These are phyloP conservation scores for Leccinum imitatum DNA, from an alignment of 768 basidiomycete genomes.

Conservation along the genomic window DNA sequence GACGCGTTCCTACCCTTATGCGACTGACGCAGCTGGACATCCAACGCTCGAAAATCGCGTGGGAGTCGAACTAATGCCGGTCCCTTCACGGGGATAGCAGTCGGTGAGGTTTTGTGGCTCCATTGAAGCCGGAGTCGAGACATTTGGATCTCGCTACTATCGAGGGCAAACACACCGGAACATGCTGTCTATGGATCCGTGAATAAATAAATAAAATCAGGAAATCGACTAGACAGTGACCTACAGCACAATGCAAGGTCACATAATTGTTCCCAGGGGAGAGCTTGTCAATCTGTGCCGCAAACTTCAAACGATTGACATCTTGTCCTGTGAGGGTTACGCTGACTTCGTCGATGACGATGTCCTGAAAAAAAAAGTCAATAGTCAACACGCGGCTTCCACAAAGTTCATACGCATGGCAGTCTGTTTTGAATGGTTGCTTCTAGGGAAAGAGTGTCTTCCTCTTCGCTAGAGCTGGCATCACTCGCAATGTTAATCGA, in stretches of 20 bases:
- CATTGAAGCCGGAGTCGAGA: constrained; percentile 68
- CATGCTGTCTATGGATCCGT: constrained; percentile 50
- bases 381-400: constrained; percentile 2
- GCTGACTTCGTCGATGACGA: constrained; percentile 62
- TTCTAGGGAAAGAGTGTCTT: constrained; percentile 65
- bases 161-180: constrained; percentile 66
- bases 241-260: constrained; percentile 70
- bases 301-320: constrained; percentile 59
- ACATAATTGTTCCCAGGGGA: constrained; percentile 58
- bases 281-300: constrained; percentile 41
- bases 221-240: constrained; percentile 25
- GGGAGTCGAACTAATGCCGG: constrained; percentile 58
- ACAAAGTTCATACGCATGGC: constrained; percentile 64
- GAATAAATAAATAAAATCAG: constrained; percentile 1
- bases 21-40: constrained; percentile 64
- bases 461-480: constrained; percentile 52
- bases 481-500: constrained; percentile 47
- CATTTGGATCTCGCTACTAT: constrained; percentile 65
- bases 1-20: constrained; percentile 24
- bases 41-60: constrained; percentile 58
- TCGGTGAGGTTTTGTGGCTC: constrained; percentile 41
- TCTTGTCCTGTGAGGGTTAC: constrained; percentile 64
- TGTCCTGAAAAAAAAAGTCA: constrained; percentile 40
- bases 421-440: constrained; percentile 63
- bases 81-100: constrained; percentile 23